These are phyloP conservation scores for Lepiota venenata DNA, from an alignment of 768 basidiomycete species.

Conservation along the genomic window DNA sequence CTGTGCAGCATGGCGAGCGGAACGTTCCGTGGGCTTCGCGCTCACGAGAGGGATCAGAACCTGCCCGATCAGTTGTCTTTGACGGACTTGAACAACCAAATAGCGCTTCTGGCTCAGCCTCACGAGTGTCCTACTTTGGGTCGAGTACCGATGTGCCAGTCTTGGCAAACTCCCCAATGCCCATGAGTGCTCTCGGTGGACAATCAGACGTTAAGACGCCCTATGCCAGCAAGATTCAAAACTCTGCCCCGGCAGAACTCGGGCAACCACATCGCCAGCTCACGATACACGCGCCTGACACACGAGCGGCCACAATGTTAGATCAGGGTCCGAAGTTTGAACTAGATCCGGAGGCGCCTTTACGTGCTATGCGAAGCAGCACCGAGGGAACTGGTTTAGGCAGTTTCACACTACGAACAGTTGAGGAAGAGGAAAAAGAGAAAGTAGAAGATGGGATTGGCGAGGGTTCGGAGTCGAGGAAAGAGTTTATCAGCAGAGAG, in stretches of 20 bases:
- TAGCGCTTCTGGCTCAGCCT: neutral
- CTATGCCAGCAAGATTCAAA: neutral
- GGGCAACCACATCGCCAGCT: conserved; percentile 32
- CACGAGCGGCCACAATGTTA: neutral
- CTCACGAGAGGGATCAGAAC: neutral
- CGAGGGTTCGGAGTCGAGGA: conserved; percentile 11
- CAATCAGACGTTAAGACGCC: neutral
- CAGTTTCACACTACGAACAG: conserved; percentile 5
- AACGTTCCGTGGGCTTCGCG: conserved; percentile 56
- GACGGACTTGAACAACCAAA: neutral
- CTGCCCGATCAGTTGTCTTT: neutral
- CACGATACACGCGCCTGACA: conserved; percentile 14
- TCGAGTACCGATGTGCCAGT: conserved; percentile 30
- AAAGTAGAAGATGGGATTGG: conserved; percentile 21
- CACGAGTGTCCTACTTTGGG: conserved; percentile 24
- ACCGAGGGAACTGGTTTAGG: neutral
- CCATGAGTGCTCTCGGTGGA: conserved; percentile 15
- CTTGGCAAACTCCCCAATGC: conserved; percentile 42
- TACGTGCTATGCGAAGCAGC: conserved; percentile 28
- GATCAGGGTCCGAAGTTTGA: conserved; percentile 24
- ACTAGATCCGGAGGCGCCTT: conserved; percentile 38
- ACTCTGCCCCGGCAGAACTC: conserved; percentile 54
- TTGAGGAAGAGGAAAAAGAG: conserved; percentile 17
- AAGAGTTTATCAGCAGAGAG: conserved; percentile 12
- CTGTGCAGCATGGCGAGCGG: conserved; percentile 49